Conservation (phyloP, 169 alveolate genomes). For the Cryptosporidium ubiquitum region DNA sequence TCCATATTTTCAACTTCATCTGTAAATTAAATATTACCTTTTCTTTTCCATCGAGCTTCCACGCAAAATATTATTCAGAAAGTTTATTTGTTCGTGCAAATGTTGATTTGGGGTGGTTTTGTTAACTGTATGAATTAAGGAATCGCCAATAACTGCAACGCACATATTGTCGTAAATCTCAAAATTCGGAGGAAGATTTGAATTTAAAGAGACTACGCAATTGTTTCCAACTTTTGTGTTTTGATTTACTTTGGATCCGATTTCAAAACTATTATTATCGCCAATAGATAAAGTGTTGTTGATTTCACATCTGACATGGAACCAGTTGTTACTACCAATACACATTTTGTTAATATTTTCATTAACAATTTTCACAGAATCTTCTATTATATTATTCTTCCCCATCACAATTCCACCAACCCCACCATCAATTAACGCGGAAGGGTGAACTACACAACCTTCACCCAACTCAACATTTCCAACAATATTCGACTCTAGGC, state of each 20-base stretch:
- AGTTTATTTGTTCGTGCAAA: slow-evolving; percentile 42
- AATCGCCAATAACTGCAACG: neutral
- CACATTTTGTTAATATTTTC: neutral
- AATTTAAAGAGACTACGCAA: slow-evolving; percentile 9
- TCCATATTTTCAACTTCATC: neutral
- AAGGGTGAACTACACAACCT: slow-evolving; percentile 64
- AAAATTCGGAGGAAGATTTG: slow-evolving; percentile 7
- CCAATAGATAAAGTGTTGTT: slow-evolving; percentile 7
- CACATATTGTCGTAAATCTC: neutral
- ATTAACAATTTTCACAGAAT: slow-evolving; percentile 40
- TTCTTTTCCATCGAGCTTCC: slow-evolving; percentile 72
- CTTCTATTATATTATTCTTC: slow-evolving; percentile 40
- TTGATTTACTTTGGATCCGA: slow-evolving; percentile 2
- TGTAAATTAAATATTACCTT: slow-evolving; percentile 3
- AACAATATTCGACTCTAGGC: slow-evolving; percentile 34
- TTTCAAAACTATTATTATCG: slow-evolving; percentile 57
- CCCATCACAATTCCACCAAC: slow-evolving; percentile 33
- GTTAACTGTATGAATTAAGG: neutral
- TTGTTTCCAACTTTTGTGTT: slow-evolving; percentile 14
- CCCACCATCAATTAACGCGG: slow-evolving; percentile 65
- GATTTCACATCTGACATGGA: slow-evolving; percentile 28
- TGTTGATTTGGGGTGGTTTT: neutral
- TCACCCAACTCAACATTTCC: slow-evolving; percentile 54
- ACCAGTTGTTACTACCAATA: slow-evolving; percentile 65
- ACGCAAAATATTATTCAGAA: slow-evolving; percentile 49